Base-by-base conservation (phyloP, 345 rosid genomes). In the Lumnitzera littorea region DNA sequence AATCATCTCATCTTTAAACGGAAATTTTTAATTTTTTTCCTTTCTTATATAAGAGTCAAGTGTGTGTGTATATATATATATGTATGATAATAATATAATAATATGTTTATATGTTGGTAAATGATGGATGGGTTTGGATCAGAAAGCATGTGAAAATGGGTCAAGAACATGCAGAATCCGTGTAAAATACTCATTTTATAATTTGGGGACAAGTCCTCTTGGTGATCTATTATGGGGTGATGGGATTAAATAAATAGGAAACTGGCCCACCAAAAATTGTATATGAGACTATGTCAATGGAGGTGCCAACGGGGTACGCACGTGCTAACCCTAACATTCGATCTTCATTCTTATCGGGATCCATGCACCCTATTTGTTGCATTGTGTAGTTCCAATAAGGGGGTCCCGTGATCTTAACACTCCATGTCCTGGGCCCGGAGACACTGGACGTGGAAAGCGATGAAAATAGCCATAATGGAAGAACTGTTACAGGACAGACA, bases 141-240 rank as follows among this genome's bases (percentile, higher is more conserved):
- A 67, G 83, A 74, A 65, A 66, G 76, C 92, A 86, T 73, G 96
- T 85, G 96, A 73, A 72, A 73, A 76, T 58, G 61, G 74, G 74
- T 71, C 59, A 46, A 23, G 49, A 78, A 76, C 83, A 75, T 78
- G 85, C 62, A 76, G 73, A 69, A 71, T 69, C 85, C 85, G 64
- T 80, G 84, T 80, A 71, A 69, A 70, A 75, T 78, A 83, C 84
- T 80, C 76, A 5, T 58, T 46, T 20, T 72, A 14, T 5, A 46
- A 20, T 52, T 62, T 20, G 53, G 58, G 66, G 48, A 23, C 50
- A 15, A 43, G 65, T 46, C 66, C 66, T 53, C 59, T 53, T 54
- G 58, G 50, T 7, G 24, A 43, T 46, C 11, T 29, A 61, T 36
- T 17, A 36, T 29, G 57, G 58, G 43, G 23, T 60, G 11, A 46